Conservation (phyloP, 148 eudicot species). For the Arbutus unedo region DNA sequence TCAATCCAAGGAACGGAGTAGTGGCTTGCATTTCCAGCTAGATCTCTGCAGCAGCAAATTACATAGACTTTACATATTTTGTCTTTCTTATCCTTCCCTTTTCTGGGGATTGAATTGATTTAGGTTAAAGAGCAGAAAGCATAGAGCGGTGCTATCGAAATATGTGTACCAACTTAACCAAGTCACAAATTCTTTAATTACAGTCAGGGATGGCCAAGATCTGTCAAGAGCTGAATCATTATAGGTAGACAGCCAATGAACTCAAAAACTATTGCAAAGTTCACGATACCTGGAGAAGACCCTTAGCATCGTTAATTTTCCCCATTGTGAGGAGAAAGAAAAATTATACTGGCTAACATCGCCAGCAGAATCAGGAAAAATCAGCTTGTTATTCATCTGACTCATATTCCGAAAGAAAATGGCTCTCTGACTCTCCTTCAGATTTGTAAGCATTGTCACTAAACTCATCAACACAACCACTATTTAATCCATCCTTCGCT, state of each 20-base stretch:
- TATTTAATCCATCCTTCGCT: constrained; percentile 10
- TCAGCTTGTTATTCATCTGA: neutral
- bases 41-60: neutral
- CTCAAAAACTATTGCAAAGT: neutral
- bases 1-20: neutral
- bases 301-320: neutral
- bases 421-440: constrained; percentile 1
- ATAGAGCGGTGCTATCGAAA: neutral
- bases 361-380: neutral
- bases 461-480: neutral
- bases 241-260: neutral
- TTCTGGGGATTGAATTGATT: neutral
- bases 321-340: neutral
- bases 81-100: neutral
- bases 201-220: constrained; percentile 8
- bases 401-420: constrained; percentile 3
- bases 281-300: constrained; percentile 1
- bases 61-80: neutral
- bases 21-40: neutral
- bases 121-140: neutral
- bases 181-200: neutral
- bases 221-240: neutral
- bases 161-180: neutral
- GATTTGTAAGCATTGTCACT: constrained; percentile 2
- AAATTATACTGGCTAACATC: neutral